Evolutionary conservation across 768 basidiomycete species (phyloP), one percentile per base, ranked within the genome.

Genomic region (Terana coerulea): DNA sequence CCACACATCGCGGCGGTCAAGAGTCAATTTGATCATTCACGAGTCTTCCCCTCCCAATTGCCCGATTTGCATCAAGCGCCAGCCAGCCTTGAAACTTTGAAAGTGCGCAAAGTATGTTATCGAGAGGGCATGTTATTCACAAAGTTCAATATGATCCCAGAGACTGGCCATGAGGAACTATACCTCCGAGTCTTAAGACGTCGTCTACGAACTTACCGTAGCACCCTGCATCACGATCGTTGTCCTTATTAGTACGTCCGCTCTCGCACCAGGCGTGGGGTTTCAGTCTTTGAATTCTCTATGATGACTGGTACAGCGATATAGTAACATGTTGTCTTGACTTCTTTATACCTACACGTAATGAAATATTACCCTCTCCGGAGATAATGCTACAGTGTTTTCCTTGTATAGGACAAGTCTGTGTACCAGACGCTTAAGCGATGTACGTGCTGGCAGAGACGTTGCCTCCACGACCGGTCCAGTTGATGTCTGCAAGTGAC

Each of bases 381-480:
- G 36, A 35, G 5, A 49, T 49, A 26, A 49, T 49, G 29, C 36
- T 49, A 49, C 36, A 43, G 24, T 44, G 34, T 19, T 29, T 33
- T 46, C 25, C 22, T 25, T 8, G 7, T 8, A 9, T 8, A 19
- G 26, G 17, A 21, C 33, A 19, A 11, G 39, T 15, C 33, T 21
- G 19, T 15, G 34, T 28, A 37, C 5, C 24, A 25, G 17, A 49
- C 50, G 46, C 55, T 71, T 75, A 86, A 55, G 81, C 86, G 59
- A 72, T 72, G 80, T 98, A 98, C 46, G 87, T 83, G 55, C 82
- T 86, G 33, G 94, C 88, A 49, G 95, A 92, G 51, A 95, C 93
- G 60, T 86, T 92, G 59, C 95, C 95, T 45, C 95, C 95, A 59
- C 92, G 91, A 40, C 95, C 95, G 60, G 95, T 98, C 95, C 95